Evolutionary conservation across 805 yeast genomes (phyloP), one percentile per base, ranked within the genome.

Genomic region (Metschnikowia orientalis): DNA sequence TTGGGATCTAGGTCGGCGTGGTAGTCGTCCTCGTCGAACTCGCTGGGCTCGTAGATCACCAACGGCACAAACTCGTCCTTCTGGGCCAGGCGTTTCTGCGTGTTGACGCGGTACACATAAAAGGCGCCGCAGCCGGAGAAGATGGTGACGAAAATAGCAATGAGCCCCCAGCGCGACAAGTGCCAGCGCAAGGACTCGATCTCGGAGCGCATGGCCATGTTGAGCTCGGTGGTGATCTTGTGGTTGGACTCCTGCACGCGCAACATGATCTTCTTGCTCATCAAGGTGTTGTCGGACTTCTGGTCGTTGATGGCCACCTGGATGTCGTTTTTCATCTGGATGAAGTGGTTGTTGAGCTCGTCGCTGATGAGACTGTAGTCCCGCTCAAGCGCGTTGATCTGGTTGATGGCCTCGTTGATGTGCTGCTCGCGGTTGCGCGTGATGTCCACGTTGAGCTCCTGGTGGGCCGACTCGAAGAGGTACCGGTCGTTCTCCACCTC

Each of bases 141-240:
- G 1, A 84, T 84, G 41, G 81, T 68, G 1, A 79, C 64, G 14
- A 83, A 57, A 20, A 88, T 79, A 2, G 92, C 85, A 26, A 84
- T 67, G 20, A 92, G 63, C 7, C 97, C 97, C 54, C 92, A 75
- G 36, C 96, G 69, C 2, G 96, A 88, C 27, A 90, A 77, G 51
- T 86, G 87, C 98, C 98, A 90, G 48, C 97, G 70, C 40, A 90
- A 68, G 38, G 80, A 77, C 59, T 90, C 98, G 37, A 87, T 84
- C 36, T 87, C 92, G 0, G 92, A 80, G 51, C 86, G 77, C 53
- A 88, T 73, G 6, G 85, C 92, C 20, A 92, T 79, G 40, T 79
- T 77, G 45, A 92, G 70, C 45, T 83, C 83, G 4, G 92, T 83
- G 15, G 84, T 76, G 38, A 90, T 89, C 45, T 86, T 79, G 59